These are phyloP conservation scores for Pythium dissimile DNA, from an alignment of 352 stramenopile genomes.

Conservation along the genomic window DNA sequence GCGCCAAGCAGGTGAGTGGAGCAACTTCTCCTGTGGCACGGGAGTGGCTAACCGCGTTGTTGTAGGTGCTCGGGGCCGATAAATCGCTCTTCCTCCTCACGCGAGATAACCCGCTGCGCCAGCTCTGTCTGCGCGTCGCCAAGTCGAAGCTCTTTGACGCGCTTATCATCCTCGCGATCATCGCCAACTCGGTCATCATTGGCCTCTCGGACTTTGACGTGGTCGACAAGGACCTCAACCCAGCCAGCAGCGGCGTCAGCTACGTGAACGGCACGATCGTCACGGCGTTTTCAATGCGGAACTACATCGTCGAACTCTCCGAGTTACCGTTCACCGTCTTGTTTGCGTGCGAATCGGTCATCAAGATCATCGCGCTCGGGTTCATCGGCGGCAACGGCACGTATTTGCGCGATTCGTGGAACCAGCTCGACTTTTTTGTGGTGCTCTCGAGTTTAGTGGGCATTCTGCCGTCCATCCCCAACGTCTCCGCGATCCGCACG, in stretches of 20 bases:
- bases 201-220: constrained; percentile 82
- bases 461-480: constrained; percentile 59
- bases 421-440: constrained; percentile 91
- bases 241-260: constrained; percentile 38
- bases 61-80: constrained; percentile 45
- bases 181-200: constrained; percentile 86
- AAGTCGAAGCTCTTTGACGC: constrained; percentile 72
- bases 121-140: constrained; percentile 43
- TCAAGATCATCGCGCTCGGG: constrained; percentile 92
- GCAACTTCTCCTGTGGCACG: neutral
- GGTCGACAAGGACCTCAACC: constrained; percentile 60
- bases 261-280: constrained; percentile 40
- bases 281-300: constrained; percentile 38
- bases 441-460: constrained; percentile 74
- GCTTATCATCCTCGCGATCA: constrained; percentile 84
- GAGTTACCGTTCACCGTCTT: constrained; percentile 84
- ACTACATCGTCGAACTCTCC: constrained; percentile 62
- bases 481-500: constrained; percentile 79
- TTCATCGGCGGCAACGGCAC: constrained; percentile 50
- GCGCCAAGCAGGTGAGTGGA: constrained; percentile 3
- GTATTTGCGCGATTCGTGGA: constrained; percentile 88
- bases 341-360: constrained; percentile 82
- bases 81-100: constrained; percentile 42
- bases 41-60: neutral
- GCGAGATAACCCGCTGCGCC: constrained; percentile 44